A percentile compares a stretch with the other conserved stretches of the same genome.
phyloP scores from a whole-genome alignment of 257 asterid species.

The Solanum sitiens region DNA sequence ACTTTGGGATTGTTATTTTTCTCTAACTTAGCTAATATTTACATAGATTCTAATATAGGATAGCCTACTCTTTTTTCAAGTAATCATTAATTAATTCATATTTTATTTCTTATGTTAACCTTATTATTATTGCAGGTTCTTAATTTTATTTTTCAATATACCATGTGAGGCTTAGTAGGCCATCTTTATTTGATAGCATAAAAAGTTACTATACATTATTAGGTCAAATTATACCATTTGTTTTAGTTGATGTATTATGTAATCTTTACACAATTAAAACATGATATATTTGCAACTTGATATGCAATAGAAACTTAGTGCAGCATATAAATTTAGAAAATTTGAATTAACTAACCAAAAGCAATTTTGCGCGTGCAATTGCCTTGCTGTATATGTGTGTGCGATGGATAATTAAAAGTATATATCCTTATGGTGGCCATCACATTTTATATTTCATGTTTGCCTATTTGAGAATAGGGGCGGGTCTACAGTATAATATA shows the following conservation, averaged over 20 bases:
- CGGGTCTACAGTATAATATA: background rate
- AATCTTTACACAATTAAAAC: background rate
- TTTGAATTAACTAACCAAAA: background rate
- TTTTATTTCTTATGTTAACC: background rate
- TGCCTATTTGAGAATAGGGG: background rate
- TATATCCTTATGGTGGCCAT: background rate
- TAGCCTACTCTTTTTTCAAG: slow-evolving; percentile 1
- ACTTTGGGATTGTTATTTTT: slow-evolving; percentile 8
- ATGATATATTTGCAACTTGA: background rate
- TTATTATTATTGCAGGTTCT: background rate
- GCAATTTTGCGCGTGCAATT: background rate
- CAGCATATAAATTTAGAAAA: background rate
- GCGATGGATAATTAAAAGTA: background rate
- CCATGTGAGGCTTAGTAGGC: background rate
- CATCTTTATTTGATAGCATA: background rate
- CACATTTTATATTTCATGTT: background rate
- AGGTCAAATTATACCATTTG: background rate
- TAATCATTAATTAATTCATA: background rate
- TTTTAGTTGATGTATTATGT: background rate
- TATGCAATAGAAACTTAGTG: background rate
- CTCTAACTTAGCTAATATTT: background rate
- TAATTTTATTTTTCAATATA: background rate
- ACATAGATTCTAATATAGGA: background rate
- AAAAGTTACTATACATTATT: background rate
- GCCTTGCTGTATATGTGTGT: background rate